A percentile compares a stretch with the other conserved stretches of the same genome.
Evolutionary conservation across 2,329 filamentous ascomycete species (phyloP).

Genomic region (Teratosphaeria viscida): DNA sequence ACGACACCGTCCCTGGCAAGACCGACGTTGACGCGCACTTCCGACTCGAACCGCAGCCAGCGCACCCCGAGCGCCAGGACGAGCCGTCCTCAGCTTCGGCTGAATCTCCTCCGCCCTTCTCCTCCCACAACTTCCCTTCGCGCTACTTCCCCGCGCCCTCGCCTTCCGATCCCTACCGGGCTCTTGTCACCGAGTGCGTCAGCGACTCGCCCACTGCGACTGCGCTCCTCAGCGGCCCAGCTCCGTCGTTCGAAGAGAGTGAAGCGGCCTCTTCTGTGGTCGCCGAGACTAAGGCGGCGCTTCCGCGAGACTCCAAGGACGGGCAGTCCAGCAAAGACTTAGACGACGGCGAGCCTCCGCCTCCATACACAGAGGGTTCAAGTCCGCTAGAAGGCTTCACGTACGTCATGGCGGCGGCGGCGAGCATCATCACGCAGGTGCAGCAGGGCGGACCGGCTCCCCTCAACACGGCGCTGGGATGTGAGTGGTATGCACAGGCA

Average conservation of each 20-base stretch:
- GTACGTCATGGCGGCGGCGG: slow-evolving; percentile 94
- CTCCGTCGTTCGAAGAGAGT: slow-evolving; percentile 37
- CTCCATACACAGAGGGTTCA: slow-evolving; percentile 88
- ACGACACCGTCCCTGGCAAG: slow-evolving; percentile 12
- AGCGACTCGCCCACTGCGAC: slow-evolving; percentile 38
- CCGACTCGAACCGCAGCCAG: slow-evolving; percentile 10
- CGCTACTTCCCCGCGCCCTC: slow-evolving; percentile 46
- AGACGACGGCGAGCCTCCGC: slow-evolving; percentile 83
- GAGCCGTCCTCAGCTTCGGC: slow-evolving; percentile 28
- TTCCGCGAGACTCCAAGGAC: slow-evolving; percentile 72
- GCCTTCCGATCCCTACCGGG: slow-evolving; percentile 38
- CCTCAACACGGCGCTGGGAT: slow-evolving; percentile 71
- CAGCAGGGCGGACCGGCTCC: slow-evolving; percentile 80
- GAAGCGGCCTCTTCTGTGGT: slow-evolving; percentile 42
- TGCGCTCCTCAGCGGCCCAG: slow-evolving; percentile 30
- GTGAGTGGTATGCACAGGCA: slow-evolving; percentile 22
- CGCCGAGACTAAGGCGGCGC: slow-evolving; percentile 72
- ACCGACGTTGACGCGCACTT: slow-evolving; percentile 23
- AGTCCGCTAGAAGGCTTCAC: slow-evolving; percentile 87
- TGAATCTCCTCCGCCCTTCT: slow-evolving; percentile 54
- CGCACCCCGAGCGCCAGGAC: slow-evolving; percentile 10
- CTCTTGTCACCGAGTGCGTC: slow-evolving; percentile 25
- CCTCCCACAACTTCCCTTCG: slow-evolving; percentile 52
- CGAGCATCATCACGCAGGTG: slow-evolving; percentile 98
- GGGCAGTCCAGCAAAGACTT: slow-evolving; percentile 60